phyloP scores from a whole-genome alignment of 306 rosid genomes.

The Vigna unguiculata region DNA sequence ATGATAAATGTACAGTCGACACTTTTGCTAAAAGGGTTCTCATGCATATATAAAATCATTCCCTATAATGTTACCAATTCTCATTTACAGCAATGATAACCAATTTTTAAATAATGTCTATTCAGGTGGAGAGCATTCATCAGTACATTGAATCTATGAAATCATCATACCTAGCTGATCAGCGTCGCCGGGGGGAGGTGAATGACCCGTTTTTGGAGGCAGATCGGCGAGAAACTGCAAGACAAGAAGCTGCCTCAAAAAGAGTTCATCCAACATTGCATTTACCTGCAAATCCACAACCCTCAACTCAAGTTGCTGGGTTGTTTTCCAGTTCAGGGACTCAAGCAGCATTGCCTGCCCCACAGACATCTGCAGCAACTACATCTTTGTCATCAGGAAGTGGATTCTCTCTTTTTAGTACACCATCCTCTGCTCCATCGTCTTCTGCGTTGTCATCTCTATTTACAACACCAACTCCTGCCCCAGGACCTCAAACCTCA shows the following conservation, averaged over 20 bases:
- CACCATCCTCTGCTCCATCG: constrained; percentile 76
- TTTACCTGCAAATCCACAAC: constrained; percentile 82
- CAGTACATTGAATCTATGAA: constrained; percentile 95
- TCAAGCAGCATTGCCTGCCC: constrained; percentile 59
- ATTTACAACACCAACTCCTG: constrained; percentile 84
- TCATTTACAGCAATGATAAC: constrained; percentile 39
- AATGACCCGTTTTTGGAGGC: constrained; percentile 97
- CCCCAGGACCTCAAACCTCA: constrained; percentile 67
- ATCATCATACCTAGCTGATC: constrained; percentile 86
- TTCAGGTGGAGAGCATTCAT: constrained; percentile 93
- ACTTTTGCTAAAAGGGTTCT: constrained; percentile 29
- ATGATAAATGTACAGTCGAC: constrained; percentile 2
- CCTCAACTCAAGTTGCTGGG: constrained; percentile 90
- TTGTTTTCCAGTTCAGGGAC: constrained; percentile 74
- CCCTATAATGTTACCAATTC: constrained; percentile 36
- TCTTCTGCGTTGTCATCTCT: constrained; percentile 65
- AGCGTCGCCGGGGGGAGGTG: constrained; percentile 80
- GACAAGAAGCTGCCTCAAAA: constrained; percentile 94
- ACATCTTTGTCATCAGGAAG: constrained; percentile 70
- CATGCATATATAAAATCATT: constrained; percentile 15
- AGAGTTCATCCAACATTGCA: constrained; percentile 89
- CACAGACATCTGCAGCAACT: constrained; percentile 62
- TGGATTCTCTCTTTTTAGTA: constrained; percentile 77
- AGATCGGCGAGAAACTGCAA: constrained; percentile 95
- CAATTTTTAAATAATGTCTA: constrained; percentile 41